A percentile compares a stretch with the other conserved stretches of the same genome.
Conservation (phyloP, 2,329 filamentous ascomycete species). For the Fusarium sp. region DNA sequence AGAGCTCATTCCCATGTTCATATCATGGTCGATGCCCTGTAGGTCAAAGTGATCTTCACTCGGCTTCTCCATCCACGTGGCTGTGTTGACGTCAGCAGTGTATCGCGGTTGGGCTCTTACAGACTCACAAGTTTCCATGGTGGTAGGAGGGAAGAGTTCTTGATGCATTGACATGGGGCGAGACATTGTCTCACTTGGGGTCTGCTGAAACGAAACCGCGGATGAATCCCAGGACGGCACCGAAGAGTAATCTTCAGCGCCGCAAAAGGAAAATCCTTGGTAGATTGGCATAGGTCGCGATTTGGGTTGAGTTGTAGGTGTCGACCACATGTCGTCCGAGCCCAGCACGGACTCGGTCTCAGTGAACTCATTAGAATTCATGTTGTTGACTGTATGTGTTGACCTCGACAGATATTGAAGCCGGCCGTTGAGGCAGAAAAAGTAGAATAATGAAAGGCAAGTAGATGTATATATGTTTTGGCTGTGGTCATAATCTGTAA, state of each 20-base stretch:
- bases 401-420: slow-evolving; percentile 59
- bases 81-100: slow-evolving; percentile 39
- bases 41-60: slow-evolving; percentile 69
- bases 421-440: slow-evolving; percentile 58
- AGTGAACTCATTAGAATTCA: slow-evolving; percentile 64
- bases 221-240: slow-evolving; percentile 70
- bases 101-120: neutral
- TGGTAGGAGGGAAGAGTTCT: slow-evolving; percentile 65
- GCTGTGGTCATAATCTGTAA: slow-evolving; percentile 42
- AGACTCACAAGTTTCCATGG: slow-evolving; percentile 63
- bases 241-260: slow-evolving; percentile 64
- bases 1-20: slow-evolving; percentile 70
- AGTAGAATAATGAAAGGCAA: slow-evolving; percentile 61
- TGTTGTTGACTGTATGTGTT: slow-evolving; percentile 51
- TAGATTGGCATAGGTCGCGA: slow-evolving; percentile 70
- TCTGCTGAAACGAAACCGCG: slow-evolving; percentile 63
- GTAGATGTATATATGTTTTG: slow-evolving; percentile 55
- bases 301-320: slow-evolving; percentile 64
- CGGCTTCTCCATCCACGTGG: slow-evolving; percentile 64
- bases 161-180: slow-evolving; percentile 69
- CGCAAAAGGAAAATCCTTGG: slow-evolving; percentile 70
- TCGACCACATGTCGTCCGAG: slow-evolving; percentile 65
- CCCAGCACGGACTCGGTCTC: slow-evolving; percentile 61
- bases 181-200: slow-evolving; percentile 63
- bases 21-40: slow-evolving; percentile 66